Base-by-base conservation (phyloP, 2,329 filamentous ascomycete genomes). In the Simplicillium aogashimaense region DNA sequence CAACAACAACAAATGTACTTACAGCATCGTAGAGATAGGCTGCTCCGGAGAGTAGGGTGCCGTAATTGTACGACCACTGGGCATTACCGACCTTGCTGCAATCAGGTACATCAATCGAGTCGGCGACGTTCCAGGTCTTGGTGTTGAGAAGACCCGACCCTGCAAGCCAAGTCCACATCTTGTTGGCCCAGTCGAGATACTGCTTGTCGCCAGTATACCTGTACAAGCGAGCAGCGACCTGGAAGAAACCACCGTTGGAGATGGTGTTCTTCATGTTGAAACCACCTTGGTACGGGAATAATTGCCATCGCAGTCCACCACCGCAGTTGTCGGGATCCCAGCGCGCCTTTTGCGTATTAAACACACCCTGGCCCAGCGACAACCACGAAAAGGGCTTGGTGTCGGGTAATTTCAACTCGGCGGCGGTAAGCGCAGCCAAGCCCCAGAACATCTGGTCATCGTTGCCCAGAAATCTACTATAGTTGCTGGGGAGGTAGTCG, bases 221-320 rank as follows among this genome's bases (percentile, higher is more conserved):
- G 0, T 79, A 82, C 12, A 90, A 69, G 8, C 85, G 75, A 1
- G 86, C 84, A 3, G 82, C 80, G 12, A 94, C 70, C 52, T 89
- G 83, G 60, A 94, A 89, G 56, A 79, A 77, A 50, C 70, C 72
- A 32, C 72, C 76, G 45, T 78, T 79, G 14, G 76, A 72, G 42
- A 78, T 71, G 44, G 63, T 68, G 58, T 80, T 81, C 57, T 81
- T 90, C 67, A 89, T 88, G 52, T 80, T 71, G 57, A 85, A 90
- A 30, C 85, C 86, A 35, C 68, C 71, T 55, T 89, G 86, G 49
- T 81, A 78, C 3, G 72, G 66, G 48, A 78, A 85, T 43, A 89
- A 83, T 64, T 90, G 85, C 82, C 83, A 87, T 49, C 82, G 71
- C 46, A 88, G 58, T n/a, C 83, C 85, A 35, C 70, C 72, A 43